A percentile compares a stretch with the other conserved stretches of the same genome.
Evolutionary conservation across 2,329 filamentous ascomycete species (phyloP).

Genomic region (Cryphonectria parasitica): DNA sequence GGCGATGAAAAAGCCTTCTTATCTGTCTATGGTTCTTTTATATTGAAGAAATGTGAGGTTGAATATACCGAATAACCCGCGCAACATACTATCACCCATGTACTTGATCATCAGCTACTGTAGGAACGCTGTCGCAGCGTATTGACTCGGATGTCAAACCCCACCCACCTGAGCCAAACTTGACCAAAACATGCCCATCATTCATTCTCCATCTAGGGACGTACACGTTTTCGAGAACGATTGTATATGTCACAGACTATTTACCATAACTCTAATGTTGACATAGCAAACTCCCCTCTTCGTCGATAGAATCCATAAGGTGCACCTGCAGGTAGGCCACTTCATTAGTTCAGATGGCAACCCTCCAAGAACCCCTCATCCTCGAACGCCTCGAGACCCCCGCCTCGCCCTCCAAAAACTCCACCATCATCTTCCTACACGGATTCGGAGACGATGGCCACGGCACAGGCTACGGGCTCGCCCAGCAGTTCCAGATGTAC

Average conservation of each 20-base stretch:
- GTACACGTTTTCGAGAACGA: neutral
- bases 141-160: no score
- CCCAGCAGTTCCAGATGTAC: constrained; percentile 22
- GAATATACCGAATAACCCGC: neutral
- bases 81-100: neutral
- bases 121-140: neutral
- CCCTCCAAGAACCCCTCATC: constrained; percentile 12
- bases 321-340: no score
- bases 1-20: neutral
- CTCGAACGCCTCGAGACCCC: constrained; percentile 19
- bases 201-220: no score
- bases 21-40: neutral
- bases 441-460: constrained; percentile 25
- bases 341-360: constrained; percentile 7
- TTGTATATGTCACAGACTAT: neutral
- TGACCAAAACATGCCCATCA: no score
- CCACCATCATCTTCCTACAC: constrained; percentile 25
- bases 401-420: constrained; percentile 13
- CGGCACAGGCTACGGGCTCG: constrained; percentile 25
- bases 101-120: neutral
- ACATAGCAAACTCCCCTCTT: neutral
- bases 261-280: neutral
- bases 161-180: no score
- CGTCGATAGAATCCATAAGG: no score
- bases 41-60: neutral